Conservation (phyloP, 768 basidiomycete genomes). For the Lactarius deliciosus region DNA sequence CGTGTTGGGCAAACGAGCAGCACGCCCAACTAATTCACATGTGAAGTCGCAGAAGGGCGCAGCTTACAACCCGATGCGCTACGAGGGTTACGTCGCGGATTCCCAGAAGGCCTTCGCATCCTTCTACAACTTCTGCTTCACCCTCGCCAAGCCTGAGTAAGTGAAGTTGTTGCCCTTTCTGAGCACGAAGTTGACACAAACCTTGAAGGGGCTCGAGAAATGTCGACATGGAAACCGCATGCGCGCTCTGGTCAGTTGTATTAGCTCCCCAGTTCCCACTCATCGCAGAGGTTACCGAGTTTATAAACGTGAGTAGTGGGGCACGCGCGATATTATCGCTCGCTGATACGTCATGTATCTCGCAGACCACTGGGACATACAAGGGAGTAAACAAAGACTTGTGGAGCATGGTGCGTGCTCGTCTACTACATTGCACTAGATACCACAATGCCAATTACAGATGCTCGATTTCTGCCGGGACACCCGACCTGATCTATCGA, state of each 20-base stretch:
- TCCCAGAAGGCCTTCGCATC: slow-evolving; percentile 55
- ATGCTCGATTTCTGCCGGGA: slow-evolving; percentile 74
- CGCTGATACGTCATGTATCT: slow-evolving; percentile 2
- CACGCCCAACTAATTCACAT: slow-evolving; percentile 23
- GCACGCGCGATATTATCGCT: not conserved
- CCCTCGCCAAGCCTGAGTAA: slow-evolving; percentile 69
- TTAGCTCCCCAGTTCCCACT: slow-evolving; percentile 66
- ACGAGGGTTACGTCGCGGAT: slow-evolving; percentile 50
- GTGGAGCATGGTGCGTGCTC: slow-evolving; percentile 71
- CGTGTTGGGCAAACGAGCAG: slow-evolving; percentile 45
- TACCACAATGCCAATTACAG: slow-evolving; percentile 38
- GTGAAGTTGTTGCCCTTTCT: slow-evolving; percentile 34
- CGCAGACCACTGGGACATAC: slow-evolving; percentile 53
- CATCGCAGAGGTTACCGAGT: slow-evolving; percentile 62
- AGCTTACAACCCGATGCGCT: slow-evolving; percentile 55
- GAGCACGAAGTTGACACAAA: not conserved
- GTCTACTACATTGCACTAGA: not conserved
- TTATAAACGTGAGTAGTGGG: slow-evolving; percentile 52
- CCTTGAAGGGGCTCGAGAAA: slow-evolving; percentile 61
- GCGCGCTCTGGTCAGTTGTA: slow-evolving; percentile 74
- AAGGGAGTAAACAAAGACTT: slow-evolving; percentile 83
- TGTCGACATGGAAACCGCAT: slow-evolving; percentile 81
- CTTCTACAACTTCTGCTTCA: slow-evolving; percentile 71
- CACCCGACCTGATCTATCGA: slow-evolving; percentile 55
- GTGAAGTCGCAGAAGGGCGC: slow-evolving; percentile 44